Percentiles rank a stretch among this genome's conserved stretches.
Evolutionary conservation across 129 eudicot species (phyloP).

Genomic region (Erigeron canadensis): DNA sequence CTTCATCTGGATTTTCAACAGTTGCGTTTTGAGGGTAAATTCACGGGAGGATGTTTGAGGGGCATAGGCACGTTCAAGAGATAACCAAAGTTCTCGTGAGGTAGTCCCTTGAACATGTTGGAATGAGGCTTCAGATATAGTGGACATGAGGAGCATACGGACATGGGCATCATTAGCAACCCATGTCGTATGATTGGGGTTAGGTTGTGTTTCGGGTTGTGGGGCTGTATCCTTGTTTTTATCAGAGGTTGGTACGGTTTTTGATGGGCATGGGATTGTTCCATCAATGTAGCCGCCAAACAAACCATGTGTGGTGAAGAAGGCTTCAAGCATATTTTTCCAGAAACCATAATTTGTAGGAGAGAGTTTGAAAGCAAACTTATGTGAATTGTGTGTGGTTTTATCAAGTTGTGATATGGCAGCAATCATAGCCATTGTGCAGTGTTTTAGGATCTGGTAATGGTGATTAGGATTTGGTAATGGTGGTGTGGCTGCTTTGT

Average conservation of each 20-base stretch:
- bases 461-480: too few relatives aligned
- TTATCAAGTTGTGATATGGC: too few relatives aligned
- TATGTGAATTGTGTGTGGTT: too few relatives aligned
- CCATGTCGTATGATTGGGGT: neutral
- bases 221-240: neutral
- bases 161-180: neutral
- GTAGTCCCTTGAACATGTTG: neutral
- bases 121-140: neutral
- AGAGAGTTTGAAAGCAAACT: too few relatives aligned
- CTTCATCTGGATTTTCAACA: neutral
- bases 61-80: neutral
- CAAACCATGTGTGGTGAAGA: too few relatives aligned
- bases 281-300: too few relatives aligned
- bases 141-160: neutral
- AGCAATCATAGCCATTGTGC: too few relatives aligned
- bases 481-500: too few relatives aligned
- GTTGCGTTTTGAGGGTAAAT: neutral
- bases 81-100: neutral
- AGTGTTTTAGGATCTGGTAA: too few relatives aligned
- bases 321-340: too few relatives aligned
- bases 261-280: too few relatives aligned
- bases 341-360: too few relatives aligned
- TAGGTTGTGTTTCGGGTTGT: neutral
- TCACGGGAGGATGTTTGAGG: neutral
- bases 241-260: neutral